Evolutionary conservation across 2,329 filamentous ascomycete genomes (phyloP).

Genomic region (Colletotrichum chrysophilum): DNA sequence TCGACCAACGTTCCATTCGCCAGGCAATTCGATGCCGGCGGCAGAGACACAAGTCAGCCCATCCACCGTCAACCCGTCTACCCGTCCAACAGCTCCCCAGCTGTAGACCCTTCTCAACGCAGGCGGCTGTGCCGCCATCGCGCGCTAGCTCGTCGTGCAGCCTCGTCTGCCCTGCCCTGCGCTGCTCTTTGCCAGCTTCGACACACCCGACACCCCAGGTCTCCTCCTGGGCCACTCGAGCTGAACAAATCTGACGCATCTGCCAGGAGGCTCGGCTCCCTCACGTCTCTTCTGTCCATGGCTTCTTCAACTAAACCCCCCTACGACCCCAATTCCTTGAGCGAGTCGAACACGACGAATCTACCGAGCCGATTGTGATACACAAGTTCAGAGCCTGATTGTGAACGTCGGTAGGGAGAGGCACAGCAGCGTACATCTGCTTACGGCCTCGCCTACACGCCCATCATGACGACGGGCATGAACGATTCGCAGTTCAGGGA

Average conservation of each 20-base stretch:
- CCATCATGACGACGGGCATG: conserved; percentile 8
- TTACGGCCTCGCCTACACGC: too few species aligned
- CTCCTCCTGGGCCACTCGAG: background rate
- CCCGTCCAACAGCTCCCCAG: background rate
- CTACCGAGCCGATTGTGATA: background rate
- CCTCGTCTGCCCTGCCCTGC: background rate
- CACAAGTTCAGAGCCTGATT: background rate
- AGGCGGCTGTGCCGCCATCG: conserved; percentile 5
- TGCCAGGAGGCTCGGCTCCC: conserved; percentile 1
- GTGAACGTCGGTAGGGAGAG: too few species aligned
- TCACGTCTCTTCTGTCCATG: background rate
- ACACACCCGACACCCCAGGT: background rate
- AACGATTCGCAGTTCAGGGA: background rate
- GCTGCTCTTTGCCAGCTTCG: background rate
- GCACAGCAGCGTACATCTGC: too few species aligned
- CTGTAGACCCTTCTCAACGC: background rate
- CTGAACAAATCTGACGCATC: background rate
- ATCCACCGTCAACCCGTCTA: background rate
- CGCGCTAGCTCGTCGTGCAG: conserved; percentile 5
- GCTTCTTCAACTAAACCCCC: background rate
- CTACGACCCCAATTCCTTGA: background rate
- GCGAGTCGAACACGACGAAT: background rate
- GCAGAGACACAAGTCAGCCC: background rate
- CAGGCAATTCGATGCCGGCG: background rate
- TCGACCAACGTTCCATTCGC: background rate